Base-by-base conservation (phyloP, 306 rosid species). In the Begonia fuchsioides region DNA sequence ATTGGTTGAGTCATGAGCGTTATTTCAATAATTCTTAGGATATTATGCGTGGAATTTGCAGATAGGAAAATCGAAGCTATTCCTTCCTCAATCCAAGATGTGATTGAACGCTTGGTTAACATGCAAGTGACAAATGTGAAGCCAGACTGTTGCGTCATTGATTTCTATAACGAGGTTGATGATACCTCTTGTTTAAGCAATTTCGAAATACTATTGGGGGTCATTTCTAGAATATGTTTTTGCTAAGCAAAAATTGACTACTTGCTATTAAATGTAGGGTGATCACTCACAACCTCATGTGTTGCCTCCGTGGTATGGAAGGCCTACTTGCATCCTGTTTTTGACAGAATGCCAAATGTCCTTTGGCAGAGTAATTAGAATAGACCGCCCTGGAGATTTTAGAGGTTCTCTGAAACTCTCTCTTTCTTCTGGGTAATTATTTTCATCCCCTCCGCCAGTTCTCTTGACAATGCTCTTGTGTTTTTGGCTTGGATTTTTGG, bases 111-210 rank as follows among this genome's bases (percentile, higher is more conserved):
- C 39, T 49, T 85, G 70, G 60, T 58, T 63, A 65, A 72, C 54
- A 70, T 49, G 13, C 80, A 85, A 71, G 71, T 79, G 35, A 58
- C 69, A 76, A 65, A 68, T 35, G 79, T 77, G 69, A 90, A 81
- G 79, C 94, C 98, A 49, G 95, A 90, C 62, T 78, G 87, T 48
- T 90, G 98, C 72, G 59, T 85, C 43, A 70, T 90, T 55, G 95
- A 90, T 70, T 74, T 85, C 66, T 90, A 59, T 47, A 81, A 90
- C 12, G 98, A 90, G 98, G 98, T 85, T 50, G 48, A 17, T 38
- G 12, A 32, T 15, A 6, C n/a, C 49, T 2, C 44, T 71, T 61
- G 35, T 18, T 18, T 65, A 17, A 12, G 13, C 50, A 39, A 35
- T 17, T 50, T 26, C 43, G 16, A 15, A 16, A 46, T 13, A 39